Percentiles rank a stretch among this genome's conserved stretches.
These are phyloP conservation scores for Leccinum insolens DNA, from an alignment of 1,284 basidiomycete species.

Conservation along the genomic window DNA sequence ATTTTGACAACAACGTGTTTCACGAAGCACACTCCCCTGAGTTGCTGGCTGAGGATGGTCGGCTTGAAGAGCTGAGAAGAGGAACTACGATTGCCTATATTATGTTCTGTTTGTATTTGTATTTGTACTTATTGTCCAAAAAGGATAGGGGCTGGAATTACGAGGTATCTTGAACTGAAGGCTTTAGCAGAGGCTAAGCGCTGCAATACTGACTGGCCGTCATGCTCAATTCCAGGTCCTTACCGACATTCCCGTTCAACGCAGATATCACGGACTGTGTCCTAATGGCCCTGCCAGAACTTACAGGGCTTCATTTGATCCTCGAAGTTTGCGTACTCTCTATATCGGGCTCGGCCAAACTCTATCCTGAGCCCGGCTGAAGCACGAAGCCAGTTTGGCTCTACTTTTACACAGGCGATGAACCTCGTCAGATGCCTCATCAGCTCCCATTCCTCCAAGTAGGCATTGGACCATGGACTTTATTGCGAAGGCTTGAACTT, in stretches of 20 bases:
- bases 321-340: conserved; percentile 35
- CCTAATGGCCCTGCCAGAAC: conserved; percentile 28
- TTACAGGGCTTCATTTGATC: conserved; percentile 32
- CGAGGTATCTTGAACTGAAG: too few species aligned
- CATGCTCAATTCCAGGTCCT: conserved; percentile 6
- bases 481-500: conserved; percentile 1
- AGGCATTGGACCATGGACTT: conserved; percentile 1
- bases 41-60: too few species aligned
- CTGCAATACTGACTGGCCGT: not conserved
- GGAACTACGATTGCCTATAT: too few species aligned
- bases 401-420: conserved; percentile 38
- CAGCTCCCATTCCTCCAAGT: not conserved
- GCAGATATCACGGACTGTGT: conserved; percentile 37
- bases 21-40: too few species aligned
- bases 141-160: too few species aligned
- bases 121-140: too few species aligned
- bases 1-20: too few species aligned
- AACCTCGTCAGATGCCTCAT: conserved; percentile 21
- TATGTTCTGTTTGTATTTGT: too few species aligned
- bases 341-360: conserved; percentile 36
- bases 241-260: conserved; percentile 5
- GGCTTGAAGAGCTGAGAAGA: too few species aligned
- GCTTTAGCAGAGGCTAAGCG: too few species aligned
- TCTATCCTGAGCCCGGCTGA: conserved; percentile 35
- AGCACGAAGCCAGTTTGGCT: conserved; percentile 35